A percentile compares a stretch with the other conserved stretches of the same genome.
Conservation (phyloP, 805 yeast genomes). For the Barnettozyma botsteinii region DNA sequence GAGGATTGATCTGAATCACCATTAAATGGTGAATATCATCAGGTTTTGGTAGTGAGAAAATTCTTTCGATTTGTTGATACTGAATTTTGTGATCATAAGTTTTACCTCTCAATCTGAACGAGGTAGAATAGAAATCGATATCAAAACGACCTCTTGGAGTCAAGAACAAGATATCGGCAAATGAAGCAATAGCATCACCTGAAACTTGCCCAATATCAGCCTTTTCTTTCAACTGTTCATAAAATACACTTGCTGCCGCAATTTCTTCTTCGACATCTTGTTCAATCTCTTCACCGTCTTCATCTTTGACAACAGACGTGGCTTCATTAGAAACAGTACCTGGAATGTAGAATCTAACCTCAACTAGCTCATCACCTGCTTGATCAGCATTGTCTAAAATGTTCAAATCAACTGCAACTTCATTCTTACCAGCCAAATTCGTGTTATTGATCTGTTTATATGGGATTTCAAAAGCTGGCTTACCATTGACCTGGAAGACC, state of each 20-base stretch:
- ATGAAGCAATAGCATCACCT: constrained; percentile 92
- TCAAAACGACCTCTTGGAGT: constrained; percentile 99
- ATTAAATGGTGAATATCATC: constrained; percentile 88
- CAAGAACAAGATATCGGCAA: constrained; percentile 82
- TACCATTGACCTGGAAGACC: constrained; percentile 76
- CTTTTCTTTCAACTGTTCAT: constrained; percentile 84
- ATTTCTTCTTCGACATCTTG: constrained; percentile 39
- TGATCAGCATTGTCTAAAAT: constrained; percentile 46
- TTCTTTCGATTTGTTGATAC: constrained; percentile 82
- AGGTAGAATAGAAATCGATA: constrained; percentile 83
- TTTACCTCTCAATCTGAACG: constrained; percentile 90
- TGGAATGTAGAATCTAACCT: constrained; percentile 88
- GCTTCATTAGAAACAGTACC: constrained; percentile 53
- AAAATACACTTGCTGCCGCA: constrained; percentile 77
- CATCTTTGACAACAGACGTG: constrained; percentile 4
- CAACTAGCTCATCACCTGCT: constrained; percentile 95
- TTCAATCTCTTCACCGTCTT: constrained; percentile 31
- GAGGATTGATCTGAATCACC: constrained; percentile 91
- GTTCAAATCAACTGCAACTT: constrained; percentile 85
- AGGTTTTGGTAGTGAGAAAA: constrained; percentile 88
- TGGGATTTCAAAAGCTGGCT: constrained; percentile 90
- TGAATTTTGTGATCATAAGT: constrained; percentile 96
- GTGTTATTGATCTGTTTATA: constrained; percentile 75
- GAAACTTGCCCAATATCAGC: constrained; percentile 94
- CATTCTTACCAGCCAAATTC: constrained; percentile 86